A percentile compares a stretch with the other conserved stretches of the same genome.
Conservation (phyloP, 2,329 filamentous ascomycete genomes). For the Epichloe bromicola region DNA sequence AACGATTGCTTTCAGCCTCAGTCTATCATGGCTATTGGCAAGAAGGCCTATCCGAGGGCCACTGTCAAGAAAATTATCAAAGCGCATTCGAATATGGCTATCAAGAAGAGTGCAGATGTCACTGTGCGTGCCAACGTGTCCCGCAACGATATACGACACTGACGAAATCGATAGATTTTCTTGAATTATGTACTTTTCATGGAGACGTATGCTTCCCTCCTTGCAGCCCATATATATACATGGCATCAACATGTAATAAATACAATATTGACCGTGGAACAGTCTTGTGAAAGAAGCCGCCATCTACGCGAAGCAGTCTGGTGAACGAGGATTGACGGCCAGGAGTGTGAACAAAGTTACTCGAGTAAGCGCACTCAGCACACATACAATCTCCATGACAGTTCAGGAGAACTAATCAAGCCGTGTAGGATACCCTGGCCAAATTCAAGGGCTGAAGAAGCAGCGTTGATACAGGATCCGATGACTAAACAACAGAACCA, state of each 20-base stretch:
- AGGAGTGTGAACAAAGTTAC: constrained; percentile 67
- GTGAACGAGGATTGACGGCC: constrained; percentile 62
- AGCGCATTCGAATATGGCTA: constrained; percentile 65
- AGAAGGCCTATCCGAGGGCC: constrained; percentile 70
- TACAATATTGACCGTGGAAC: neutral
- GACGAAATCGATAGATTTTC: constrained; percentile 50
- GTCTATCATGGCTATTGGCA: constrained; percentile 28
- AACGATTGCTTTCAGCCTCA: neutral
- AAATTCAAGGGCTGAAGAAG: constrained; percentile 53
- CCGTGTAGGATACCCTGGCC: constrained; percentile 45
- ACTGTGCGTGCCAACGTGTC: constrained; percentile 39
- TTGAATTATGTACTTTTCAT: constrained; percentile 77
- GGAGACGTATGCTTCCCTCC: constrained; percentile 34
- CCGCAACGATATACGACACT: constrained; percentile 11
- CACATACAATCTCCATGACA: neutral
- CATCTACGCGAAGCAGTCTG: constrained; percentile 60
- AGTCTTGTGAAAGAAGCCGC: constrained; percentile 70
- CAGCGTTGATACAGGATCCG: neutral
- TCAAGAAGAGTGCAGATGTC: constrained; percentile 79
- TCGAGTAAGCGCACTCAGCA: constrained; percentile 37
- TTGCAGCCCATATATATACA: neutral
- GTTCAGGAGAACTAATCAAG: neutral
- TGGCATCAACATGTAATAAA: no score
- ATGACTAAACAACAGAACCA: neutral
- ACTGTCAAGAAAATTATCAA: constrained; percentile 85